These are phyloP conservation scores for Aspergillus ochraceus DNA, from an alignment of 2,329 filamentous ascomycete genomes.

Conservation along the genomic window DNA sequence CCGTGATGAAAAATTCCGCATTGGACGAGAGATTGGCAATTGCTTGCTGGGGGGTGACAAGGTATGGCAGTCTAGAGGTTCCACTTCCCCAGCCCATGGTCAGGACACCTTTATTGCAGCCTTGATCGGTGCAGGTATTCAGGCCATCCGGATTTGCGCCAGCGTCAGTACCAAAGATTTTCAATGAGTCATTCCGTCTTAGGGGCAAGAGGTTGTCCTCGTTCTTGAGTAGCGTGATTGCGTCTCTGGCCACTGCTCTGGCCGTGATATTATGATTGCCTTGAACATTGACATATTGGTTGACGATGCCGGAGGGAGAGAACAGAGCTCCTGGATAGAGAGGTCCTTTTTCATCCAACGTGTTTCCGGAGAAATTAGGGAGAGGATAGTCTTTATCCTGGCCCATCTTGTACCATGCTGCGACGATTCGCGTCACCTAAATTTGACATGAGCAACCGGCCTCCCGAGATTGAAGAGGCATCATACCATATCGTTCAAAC, in stretches of 20 bases:
- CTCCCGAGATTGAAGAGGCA: neutral
- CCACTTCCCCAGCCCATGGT: constrained; percentile 81
- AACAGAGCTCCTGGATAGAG: constrained; percentile 60
- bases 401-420: constrained; percentile 57
- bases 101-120: constrained; percentile 68
- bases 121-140: constrained; percentile 67
- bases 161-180: constrained; percentile 53
- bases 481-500: constrained; percentile 53
- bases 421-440: constrained; percentile 55
- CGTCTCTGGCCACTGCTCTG: constrained; percentile 54
- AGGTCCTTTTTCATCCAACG: constrained; percentile 54
- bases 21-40: constrained; percentile 63
- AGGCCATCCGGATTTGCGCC: constrained; percentile 58
- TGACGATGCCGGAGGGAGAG: constrained; percentile 64
- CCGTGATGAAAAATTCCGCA: constrained; percentile 64
- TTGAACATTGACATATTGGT: constrained; percentile 66
- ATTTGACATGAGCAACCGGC: constrained; percentile 11
- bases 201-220: constrained; percentile 57
- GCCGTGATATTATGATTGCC: constrained; percentile 53
- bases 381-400: constrained; percentile 59
- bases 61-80: constrained; percentile 69
- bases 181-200: constrained; percentile 36
- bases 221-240: constrained; percentile 64
- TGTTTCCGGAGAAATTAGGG: constrained; percentile 62
- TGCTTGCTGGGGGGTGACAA: constrained; percentile 67